A percentile compares a stretch with the other conserved stretches of the same genome.
Conservation (phyloP, 2,329 filamentous ascomycete species). For the Pseudogymnoascus sp. region DNA sequence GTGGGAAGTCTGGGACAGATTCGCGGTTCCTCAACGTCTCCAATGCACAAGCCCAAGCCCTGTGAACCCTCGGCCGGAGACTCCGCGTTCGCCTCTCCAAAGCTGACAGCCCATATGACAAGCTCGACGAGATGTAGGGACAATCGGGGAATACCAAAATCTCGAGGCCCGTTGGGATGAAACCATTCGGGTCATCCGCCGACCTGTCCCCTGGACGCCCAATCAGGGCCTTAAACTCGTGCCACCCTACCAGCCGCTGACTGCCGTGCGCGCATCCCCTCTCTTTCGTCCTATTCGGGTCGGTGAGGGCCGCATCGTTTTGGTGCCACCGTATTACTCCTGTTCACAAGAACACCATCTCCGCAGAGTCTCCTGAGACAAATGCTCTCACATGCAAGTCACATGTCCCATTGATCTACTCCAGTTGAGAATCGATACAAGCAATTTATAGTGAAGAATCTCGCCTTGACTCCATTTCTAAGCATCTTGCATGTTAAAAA, state of each 20-base stretch:
- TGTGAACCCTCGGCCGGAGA: neutral
- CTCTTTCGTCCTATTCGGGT: neutral
- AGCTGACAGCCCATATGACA: neutral
- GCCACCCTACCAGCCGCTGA: conserved; percentile 4
- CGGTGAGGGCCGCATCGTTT: neutral
- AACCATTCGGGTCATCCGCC: conserved; percentile 2
- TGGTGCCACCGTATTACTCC: neutral
- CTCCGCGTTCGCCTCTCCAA: neutral
- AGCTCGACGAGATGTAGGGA: neutral
- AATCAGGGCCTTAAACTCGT: conserved; percentile 8
- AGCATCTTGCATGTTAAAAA: neutral
- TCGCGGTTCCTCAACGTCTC: neutral
- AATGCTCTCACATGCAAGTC: neutral
- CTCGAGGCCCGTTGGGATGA: neutral
- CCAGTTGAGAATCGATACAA: neutral
- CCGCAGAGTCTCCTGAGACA: neutral
- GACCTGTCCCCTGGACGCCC: neutral
- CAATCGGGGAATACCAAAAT: neutral
- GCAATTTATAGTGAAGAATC: neutral
- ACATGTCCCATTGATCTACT: neutral
- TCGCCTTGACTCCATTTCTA: neutral
- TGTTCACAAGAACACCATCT: neutral
- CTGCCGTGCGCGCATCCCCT: conserved; percentile 1
- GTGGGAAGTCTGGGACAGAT: neutral
- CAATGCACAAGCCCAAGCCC: neutral